Evolutionary conservation across 2,329 filamentous ascomycete genomes (phyloP).

Genomic region (Byssothecium circinans): DNA sequence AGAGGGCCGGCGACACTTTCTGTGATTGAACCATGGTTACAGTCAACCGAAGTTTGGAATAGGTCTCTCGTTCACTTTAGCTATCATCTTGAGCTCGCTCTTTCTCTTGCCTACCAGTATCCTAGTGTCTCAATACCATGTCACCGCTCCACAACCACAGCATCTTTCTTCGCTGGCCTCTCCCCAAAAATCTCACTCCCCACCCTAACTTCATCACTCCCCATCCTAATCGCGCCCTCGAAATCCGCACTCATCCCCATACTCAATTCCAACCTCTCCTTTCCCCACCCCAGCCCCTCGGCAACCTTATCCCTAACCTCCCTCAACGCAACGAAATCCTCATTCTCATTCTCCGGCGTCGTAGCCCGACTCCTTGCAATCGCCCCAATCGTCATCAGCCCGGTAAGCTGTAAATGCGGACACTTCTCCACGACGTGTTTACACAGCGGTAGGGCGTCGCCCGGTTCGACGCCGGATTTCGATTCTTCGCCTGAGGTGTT

Average conservation of each 20-base stretch:
- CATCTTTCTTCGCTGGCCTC: constrained; percentile 76
- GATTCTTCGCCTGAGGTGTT: constrained; percentile 88
- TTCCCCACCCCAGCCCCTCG: constrained; percentile 58
- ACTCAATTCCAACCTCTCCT: constrained; percentile 75
- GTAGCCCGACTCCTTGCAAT: constrained; percentile 81
- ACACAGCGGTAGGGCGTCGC: constrained; percentile 65
- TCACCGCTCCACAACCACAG: constrained; percentile 59
- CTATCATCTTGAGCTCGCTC: too few relatives aligned
- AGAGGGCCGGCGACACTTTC: too few relatives aligned
- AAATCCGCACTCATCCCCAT: constrained; percentile 99
- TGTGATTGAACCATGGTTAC: too few relatives aligned
- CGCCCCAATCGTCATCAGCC: constrained; percentile 96
- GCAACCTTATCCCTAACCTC: constrained; percentile 72
- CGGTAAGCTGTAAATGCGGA: constrained; percentile 72
- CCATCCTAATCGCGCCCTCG: constrained; percentile 79
- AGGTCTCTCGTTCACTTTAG: too few relatives aligned
- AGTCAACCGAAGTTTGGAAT: too few relatives aligned
- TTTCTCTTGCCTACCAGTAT: too few relatives aligned
- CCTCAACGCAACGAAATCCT: constrained; percentile 75
- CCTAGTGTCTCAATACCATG: too few relatives aligned
- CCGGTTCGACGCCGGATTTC: constrained; percentile 81
- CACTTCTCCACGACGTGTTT: constrained; percentile 70
- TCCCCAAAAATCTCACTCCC: constrained; percentile 93
- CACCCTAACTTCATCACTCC: constrained; percentile 86
- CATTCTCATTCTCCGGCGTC: constrained; percentile 76